Percentiles rank a stretch among this genome's conserved stretches.
Conservation (phyloP, 371 early-diverging fungal genomes). For the Catenaria anguillulae region DNA sequence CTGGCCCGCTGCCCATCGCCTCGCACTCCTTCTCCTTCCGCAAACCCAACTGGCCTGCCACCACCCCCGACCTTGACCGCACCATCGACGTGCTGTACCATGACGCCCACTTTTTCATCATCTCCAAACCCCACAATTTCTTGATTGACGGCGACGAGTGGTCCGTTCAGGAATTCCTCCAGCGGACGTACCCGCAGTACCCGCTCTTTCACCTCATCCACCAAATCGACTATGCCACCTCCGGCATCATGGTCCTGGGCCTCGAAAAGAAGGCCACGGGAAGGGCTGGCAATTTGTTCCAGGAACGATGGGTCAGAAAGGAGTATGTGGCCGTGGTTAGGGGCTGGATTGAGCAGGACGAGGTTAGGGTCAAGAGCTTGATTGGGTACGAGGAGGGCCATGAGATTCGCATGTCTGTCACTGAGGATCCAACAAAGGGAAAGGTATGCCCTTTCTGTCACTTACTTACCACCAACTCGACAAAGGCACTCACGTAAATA, state of each 20-base stretch:
- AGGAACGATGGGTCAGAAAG: slow-evolving; percentile 23
- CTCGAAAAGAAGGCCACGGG: slow-evolving; percentile 21
- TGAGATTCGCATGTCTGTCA: slow-evolving; percentile 1
- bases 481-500: too few relatives aligned
- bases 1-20: too few relatives aligned
- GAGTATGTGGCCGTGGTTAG: slow-evolving; percentile 28
- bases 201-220: slow-evolving; percentile 8
- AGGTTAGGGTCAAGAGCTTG: slow-evolving; percentile 14
- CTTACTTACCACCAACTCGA: neutral
- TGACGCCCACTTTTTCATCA: neutral
- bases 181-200: slow-evolving; percentile 8
- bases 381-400: slow-evolving; percentile 25
- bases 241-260: slow-evolving; percentile 14
- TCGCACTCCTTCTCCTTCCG: slow-evolving; percentile 21
- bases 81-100: slow-evolving; percentile 4
- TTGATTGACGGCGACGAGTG: slow-evolving; percentile 8
- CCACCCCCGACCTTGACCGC: neutral
- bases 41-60: slow-evolving; percentile 7
- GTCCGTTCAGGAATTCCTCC: slow-evolving; percentile 9
- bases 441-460: neutral
- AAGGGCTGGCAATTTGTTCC: slow-evolving; percentile 19
- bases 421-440: neutral
- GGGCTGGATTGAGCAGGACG: slow-evolving; percentile 21
- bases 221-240: slow-evolving; percentile 9
- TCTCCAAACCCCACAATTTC: slow-evolving; percentile 5